Evolutionary conservation across 192 early-diverging fungal genomes (phyloP).

Genomic region (Mortierella antarctica): DNA sequence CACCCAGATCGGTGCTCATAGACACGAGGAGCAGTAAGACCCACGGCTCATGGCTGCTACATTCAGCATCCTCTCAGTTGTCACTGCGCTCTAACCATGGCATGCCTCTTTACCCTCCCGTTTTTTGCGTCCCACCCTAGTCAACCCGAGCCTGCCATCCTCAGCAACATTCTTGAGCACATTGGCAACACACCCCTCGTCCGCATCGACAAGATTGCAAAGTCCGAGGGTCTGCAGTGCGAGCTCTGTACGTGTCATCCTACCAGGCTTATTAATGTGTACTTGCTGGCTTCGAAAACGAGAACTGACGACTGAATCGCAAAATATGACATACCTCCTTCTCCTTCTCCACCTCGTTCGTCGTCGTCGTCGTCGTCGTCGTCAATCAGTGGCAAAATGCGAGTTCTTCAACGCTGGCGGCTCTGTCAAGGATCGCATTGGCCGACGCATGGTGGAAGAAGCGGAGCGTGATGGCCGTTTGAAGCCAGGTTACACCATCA

Average conservation of each 20-base stretch:
- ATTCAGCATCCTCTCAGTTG: background rate
- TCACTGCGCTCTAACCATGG: background rate
- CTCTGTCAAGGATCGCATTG: constrained; percentile 99
- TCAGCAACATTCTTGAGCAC: constrained; percentile 91
- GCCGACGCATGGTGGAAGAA: constrained; percentile 94
- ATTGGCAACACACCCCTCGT: constrained; percentile 98
- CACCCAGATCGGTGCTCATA: constrained; percentile 46
- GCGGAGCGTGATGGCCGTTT: constrained; percentile 92
- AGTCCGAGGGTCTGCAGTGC: constrained; percentile 92
- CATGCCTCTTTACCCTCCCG: background rate
- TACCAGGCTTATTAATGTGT: too few relatives aligned
- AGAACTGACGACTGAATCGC: background rate
- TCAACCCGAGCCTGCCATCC: constrained; percentile 79
- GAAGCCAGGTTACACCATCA: constrained; percentile 93
- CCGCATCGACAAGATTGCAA: constrained; percentile 87
- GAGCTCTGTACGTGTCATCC: constrained; percentile 75
- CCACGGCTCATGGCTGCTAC: background rate
- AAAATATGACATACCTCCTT: background rate
- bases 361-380: background rate
- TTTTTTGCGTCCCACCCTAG: constrained; percentile 16
- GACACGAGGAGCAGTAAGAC: constrained; percentile 54
- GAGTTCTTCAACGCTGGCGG: constrained; percentile 99
- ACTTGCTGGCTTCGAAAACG: too few relatives aligned
- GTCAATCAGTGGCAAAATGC: constrained; percentile 86
- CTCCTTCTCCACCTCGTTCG: background rate